phyloP scores from a whole-genome alignment of 768 basidiomycete species.

The Lentinula raphanica region DNA sequence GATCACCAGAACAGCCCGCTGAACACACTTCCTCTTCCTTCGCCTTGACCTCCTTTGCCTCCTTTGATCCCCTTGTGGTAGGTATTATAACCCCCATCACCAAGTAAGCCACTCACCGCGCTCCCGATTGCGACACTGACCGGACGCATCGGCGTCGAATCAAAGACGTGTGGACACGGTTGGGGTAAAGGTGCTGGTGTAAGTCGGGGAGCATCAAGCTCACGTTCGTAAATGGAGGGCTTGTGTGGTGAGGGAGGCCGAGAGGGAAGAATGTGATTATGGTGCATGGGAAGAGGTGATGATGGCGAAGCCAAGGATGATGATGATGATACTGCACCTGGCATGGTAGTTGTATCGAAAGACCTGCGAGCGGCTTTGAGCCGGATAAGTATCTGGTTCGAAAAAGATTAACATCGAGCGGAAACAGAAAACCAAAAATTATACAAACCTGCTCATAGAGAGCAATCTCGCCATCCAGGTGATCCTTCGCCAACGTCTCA shows the following conservation, averaged over 20 bases:
- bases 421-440: neutral
- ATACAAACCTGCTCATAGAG: constrained; percentile 61
- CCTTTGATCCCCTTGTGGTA: too few relatives aligned
- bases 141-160: constrained; percentile 53
- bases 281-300: neutral
- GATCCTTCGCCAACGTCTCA: constrained; percentile 48
- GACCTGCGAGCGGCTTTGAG: constrained; percentile 48
- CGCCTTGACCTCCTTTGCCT: too few relatives aligned
- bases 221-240: constrained; percentile 73
- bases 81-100: constrained; percentile 31
- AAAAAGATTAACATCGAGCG: neutral
- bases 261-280: neutral
- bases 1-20: constrained; percentile 38
- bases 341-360: constrained; percentile 41
- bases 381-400: constrained; percentile 48
- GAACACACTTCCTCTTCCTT: constrained; percentile 36
- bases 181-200: constrained; percentile 51
- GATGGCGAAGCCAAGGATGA: neutral
- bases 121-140: constrained; percentile 52
- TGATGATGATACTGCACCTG: neutral
- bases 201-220: constrained; percentile 53
- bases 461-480: constrained; percentile 74
- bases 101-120: constrained; percentile 26
- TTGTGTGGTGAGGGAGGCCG: constrained; percentile 38
- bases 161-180: constrained; percentile 76